Conservation (phyloP, 306 rosid genomes). For the Lupinus albus region DNA sequence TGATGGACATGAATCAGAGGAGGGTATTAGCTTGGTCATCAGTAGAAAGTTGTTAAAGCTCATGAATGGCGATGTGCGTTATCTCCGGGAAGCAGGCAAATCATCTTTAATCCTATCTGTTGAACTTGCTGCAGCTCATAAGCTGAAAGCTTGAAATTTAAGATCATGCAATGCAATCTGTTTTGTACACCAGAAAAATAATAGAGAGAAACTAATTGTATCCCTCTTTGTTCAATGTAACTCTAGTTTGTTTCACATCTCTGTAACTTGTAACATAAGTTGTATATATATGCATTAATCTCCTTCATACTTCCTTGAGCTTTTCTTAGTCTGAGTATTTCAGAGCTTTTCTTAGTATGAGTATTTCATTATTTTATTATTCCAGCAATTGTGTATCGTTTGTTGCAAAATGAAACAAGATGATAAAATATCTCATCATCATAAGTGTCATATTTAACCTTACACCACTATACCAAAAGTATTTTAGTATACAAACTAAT, state of each 20-base stretch:
- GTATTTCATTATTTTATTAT: background rate
- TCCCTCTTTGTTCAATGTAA: slow-evolving; percentile 24
- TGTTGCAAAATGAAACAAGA: slow-evolving; percentile 16
- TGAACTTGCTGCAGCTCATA: slow-evolving; percentile 74
- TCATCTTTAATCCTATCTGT: slow-evolving; percentile 72
- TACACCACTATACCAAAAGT: too few species aligned
- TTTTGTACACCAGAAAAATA: slow-evolving; percentile 31
- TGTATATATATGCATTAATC: slow-evolving; percentile 55
- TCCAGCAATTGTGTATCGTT: background rate
- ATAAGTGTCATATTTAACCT: too few species aligned
- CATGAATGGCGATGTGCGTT: slow-evolving; percentile 86
- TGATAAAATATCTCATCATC: too few species aligned
- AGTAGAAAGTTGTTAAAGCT: slow-evolving; percentile 82
- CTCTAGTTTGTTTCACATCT: slow-evolving; percentile 34
- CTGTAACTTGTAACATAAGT: slow-evolving; percentile 5
- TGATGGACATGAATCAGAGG: slow-evolving; percentile 63
- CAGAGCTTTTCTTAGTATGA: background rate
- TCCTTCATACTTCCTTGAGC: background rate
- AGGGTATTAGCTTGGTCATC: slow-evolving; percentile 75
- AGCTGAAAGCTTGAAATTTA: slow-evolving; percentile 37
- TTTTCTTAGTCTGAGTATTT: background rate
- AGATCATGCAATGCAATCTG: background rate
- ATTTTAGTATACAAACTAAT: too few species aligned
- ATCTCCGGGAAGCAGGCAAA: slow-evolving; percentile 78
- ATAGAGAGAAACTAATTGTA: slow-evolving; percentile 30